Evolutionary conservation across 2,329 filamentous ascomycete genomes (phyloP), one percentile per base, ranked within the genome.

Genomic region (Clathrospora elynae): DNA sequence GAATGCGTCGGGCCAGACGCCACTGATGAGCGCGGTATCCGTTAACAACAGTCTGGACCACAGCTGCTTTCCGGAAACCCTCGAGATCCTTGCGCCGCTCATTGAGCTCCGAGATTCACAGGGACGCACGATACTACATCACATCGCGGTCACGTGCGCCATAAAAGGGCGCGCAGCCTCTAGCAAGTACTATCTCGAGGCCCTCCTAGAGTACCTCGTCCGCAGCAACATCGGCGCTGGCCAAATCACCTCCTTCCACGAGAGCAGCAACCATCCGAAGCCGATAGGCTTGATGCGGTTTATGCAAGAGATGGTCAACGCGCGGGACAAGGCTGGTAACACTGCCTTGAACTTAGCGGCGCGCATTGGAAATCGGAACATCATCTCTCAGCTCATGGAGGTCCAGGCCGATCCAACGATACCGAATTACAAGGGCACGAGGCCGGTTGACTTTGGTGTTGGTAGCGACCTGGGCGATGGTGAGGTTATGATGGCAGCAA

Each of bases 271-370:
- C 48, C 51, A 70, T 50, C 73, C 72, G 28, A 87, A 82, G 40
- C 88, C 81, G 51, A 95, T 97, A 71, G 89, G 87, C 16, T 80
- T 99, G 38, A 91, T 89, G 19, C 85, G 90, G 24, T 99, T 99
- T 72, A 95, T 99, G 82, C 89, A 87, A 34, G 91, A 97, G 65
- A 95, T 99, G 68, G 92, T 99, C 47, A 97, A 99, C 61, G 87
- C 91, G 0, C 88, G 92, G 60, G 93, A 99, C 70, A 90, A 91
- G 61, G 87, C 88, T 22, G 93, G 93, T 1, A 95, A 99, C 64
- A 99, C 93, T 0, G 93, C 93, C 0, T 77, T 99, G 13, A 96
- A 96, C 57, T 86, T 97, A 50, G 93, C 92, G 2, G 91, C 93
- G 2, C 81, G 93, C 49, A 95, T 96, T 55, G 90, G 90, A 14